phyloP scores from a whole-genome alignment of 1,139 yeast species.

The Lodderomyces metapsilosis region DNA sequence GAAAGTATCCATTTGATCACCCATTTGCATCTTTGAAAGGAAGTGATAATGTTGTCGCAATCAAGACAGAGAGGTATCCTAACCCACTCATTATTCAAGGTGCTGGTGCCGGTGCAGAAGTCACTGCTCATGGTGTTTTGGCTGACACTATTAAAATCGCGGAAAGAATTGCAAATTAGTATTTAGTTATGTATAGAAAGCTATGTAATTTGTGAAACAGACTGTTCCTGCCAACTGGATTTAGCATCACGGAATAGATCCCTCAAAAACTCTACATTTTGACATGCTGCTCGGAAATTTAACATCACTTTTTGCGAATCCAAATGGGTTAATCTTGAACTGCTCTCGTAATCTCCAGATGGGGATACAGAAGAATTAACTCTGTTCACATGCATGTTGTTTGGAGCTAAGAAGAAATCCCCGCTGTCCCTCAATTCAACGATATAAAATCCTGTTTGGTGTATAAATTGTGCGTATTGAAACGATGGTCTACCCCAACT shows the following conservation, averaged over 20 bases:
- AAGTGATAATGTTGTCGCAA: conserved; percentile 91
- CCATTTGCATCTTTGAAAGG: conserved; percentile 96
- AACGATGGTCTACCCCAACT: conserved; percentile 92
- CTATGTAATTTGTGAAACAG: conserved; percentile 11
- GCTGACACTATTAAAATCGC: conserved; percentile 91
- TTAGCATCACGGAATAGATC: conserved; percentile 61
- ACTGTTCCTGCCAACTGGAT: conserved; percentile 41
- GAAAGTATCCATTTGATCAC: conserved; percentile 79
- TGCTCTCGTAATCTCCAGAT: conserved; percentile 24
- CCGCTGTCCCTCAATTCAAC: conserved; percentile 87
- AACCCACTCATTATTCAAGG: conserved; percentile 96
- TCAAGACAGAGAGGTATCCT: conserved; percentile 85
- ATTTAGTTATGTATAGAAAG: conserved; percentile 2
- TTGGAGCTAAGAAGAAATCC: conserved; percentile 77
- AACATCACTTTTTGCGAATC: conserved; percentile 76
- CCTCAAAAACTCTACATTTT: conserved; percentile 45
- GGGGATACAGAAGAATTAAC: conserved; percentile 41
- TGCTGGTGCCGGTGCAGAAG: conserved; percentile 99
- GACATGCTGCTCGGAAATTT: conserved; percentile 63
- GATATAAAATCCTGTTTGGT: conserved; percentile 82
- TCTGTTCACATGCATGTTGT: conserved; percentile 69
- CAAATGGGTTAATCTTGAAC: conserved; percentile 31
- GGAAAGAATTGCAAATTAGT: conserved; percentile 66
- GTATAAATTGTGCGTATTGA: conserved; percentile 85
- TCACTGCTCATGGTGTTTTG: conserved; percentile 96